Evolutionary conservation across 768 basidiomycete species (phyloP).

Genomic region (Termitomyces sp.): DNA sequence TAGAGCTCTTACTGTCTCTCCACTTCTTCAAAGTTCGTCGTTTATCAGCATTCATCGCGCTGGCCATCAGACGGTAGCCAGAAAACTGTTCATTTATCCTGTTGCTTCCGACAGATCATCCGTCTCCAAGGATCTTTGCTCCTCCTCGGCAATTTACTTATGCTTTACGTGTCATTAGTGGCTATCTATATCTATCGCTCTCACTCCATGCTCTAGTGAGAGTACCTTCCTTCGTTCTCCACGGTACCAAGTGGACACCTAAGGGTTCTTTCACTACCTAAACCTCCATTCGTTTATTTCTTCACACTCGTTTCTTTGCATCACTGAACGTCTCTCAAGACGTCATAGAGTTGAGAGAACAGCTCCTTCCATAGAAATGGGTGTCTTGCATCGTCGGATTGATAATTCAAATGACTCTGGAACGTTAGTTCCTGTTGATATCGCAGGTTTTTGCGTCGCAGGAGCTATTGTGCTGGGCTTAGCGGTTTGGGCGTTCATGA

Average conservation of each 20-base stretch:
- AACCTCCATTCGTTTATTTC: conserved; percentile 6
- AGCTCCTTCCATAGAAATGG: conserved; percentile 10
- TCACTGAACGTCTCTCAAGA: background rate
- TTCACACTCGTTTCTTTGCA: background rate
- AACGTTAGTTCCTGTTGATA: conserved; percentile 31
- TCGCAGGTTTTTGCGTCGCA: conserved; percentile 50
- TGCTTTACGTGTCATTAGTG: background rate
- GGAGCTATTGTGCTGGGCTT: conserved; percentile 36
- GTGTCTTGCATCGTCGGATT: conserved; percentile 15
- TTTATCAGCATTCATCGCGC: no score
- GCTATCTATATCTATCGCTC: background rate
- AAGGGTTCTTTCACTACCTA: background rate
- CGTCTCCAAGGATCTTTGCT: background rate
- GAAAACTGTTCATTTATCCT: background rate
- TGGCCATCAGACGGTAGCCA: no score
- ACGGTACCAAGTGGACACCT: background rate
- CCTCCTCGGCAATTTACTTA: background rate
- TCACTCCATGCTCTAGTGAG: background rate
- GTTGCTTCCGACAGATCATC: background rate
- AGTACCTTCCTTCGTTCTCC: background rate
- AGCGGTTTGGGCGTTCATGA: conserved; percentile 39
- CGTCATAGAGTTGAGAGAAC: background rate
- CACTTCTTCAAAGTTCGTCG: background rate
- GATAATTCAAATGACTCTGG: conserved; percentile 5
- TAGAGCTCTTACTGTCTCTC: background rate